A percentile compares a stretch with the other conserved stretches of the same genome.
Evolutionary conservation across 306 rosid species (phyloP).

Genomic region (Cicer arietinum): DNA sequence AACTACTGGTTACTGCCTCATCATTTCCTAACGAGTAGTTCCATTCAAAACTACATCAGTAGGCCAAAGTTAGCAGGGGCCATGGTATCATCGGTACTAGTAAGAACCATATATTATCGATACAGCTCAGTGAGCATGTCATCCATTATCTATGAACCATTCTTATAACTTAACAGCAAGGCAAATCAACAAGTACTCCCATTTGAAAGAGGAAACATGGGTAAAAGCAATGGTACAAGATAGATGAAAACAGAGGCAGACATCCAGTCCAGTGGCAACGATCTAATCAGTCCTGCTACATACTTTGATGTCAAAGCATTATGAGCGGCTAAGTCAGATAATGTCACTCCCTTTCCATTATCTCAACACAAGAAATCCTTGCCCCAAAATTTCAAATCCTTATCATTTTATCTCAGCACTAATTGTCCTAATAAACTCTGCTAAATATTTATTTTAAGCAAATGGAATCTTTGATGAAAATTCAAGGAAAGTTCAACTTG

Average conservation of each 20-base stretch:
- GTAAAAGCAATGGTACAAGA: conserved; percentile 17
- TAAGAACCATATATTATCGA: conserved; percentile 11
- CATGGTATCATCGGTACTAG: neutral
- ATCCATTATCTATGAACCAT: conserved; percentile 10
- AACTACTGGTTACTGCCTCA: conserved; percentile 2
- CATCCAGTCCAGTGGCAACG: neutral
- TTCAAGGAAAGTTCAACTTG: conserved; percentile 27
- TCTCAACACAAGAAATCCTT: conserved; percentile 23
- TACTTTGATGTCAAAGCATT: conserved; percentile 6
- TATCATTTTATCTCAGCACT: neutral
- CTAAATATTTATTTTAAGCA: neutral
- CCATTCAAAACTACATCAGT: conserved; percentile 1
- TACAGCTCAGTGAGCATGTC: neutral
- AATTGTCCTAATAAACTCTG: conserved; percentile 29
- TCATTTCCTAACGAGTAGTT: conserved; percentile 1
- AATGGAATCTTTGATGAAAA: neutral
- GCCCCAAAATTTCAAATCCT: conserved; percentile 26
- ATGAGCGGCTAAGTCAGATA: neutral
- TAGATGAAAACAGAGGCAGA: conserved; percentile 13
- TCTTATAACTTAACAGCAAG: neutral
- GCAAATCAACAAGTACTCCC: conserved; percentile 15
- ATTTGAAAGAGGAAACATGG: conserved; percentile 12
- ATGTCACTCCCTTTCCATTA: conserved; percentile 1
- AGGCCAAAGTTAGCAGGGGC: neutral
- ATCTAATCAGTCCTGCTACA: conserved; percentile 1